phyloP scores from a whole-genome alignment of 2,329 filamentous ascomycete genomes.

The Sarocladiaceae sp. region DNA sequence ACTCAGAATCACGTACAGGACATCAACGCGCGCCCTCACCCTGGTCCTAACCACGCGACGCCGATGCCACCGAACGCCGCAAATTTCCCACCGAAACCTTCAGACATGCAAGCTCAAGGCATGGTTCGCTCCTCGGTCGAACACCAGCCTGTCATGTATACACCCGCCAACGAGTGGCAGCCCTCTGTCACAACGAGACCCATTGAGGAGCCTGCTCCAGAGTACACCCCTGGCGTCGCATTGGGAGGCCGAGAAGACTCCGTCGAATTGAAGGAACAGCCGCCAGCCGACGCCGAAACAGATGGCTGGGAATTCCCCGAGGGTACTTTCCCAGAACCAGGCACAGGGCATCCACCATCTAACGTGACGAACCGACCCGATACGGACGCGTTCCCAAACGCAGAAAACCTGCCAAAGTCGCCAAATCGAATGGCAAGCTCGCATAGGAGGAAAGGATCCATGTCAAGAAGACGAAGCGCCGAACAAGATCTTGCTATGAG shows the following conservation, averaged over 20 bases:
- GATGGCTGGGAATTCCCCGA: constrained; percentile 96
- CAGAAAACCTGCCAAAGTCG: constrained; percentile 75
- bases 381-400: constrained; percentile 78
- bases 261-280: constrained; percentile 42
- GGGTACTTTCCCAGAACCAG: constrained; percentile 54
- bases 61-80: constrained; percentile 36
- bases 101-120: constrained; percentile 39
- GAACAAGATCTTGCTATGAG: constrained; percentile 58
- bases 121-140: constrained; percentile 50
- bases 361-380: constrained; percentile 63
- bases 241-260: constrained; percentile 31
- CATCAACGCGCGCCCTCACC: constrained; percentile 45
- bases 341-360: constrained; percentile 34
- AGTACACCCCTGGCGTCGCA: constrained; percentile 26
- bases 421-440: constrained; percentile 62
- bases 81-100: constrained; percentile 25
- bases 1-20: constrained; percentile 54
- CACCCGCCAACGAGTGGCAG: constrained; percentile 29
- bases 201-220: constrained; percentile 26
- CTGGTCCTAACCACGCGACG: constrained; percentile 53
- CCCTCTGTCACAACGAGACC: constrained; percentile 26
- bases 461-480: constrained; percentile 60
- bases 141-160: constrained; percentile 34
- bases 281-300: constrained; percentile 37
- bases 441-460: constrained; percentile 75